phyloP scores from a whole-genome alignment of 1,284 basidiomycete genomes.

The Ceratobasidium sp. region DNA sequence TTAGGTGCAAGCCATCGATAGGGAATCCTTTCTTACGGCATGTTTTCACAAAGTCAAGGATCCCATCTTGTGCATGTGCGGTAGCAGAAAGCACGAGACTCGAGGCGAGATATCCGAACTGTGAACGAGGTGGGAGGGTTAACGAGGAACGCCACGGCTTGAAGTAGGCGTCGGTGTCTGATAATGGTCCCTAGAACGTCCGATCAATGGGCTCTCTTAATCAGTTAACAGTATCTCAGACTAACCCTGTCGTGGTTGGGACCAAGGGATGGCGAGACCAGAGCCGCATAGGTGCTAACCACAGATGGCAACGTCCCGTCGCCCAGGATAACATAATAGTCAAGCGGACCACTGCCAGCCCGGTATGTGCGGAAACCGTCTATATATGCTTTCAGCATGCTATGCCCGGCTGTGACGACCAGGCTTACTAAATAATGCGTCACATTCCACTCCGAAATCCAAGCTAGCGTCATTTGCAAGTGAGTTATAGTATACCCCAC shows the following conservation, averaged over 20 bases:
- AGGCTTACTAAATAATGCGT: constrained; percentile 27
- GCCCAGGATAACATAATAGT: constrained; percentile 37
- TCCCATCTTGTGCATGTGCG: constrained; percentile 21
- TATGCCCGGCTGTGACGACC: neutral
- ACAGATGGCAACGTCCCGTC: constrained; percentile 33
- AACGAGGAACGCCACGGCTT: constrained; percentile 23
- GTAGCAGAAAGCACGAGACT: constrained; percentile 25
- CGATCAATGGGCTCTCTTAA: no score
- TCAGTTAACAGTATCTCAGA: neutral
- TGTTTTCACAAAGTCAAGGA: constrained; percentile 23
- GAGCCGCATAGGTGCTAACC: constrained; percentile 29
- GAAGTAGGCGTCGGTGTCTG: neutral
- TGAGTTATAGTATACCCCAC: constrained; percentile 37
- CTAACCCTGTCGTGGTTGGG: neutral
- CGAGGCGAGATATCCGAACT: constrained; percentile 38
- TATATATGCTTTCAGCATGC: constrained; percentile 1
- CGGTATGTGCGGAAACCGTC: constrained; percentile 39
- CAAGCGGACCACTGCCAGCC: constrained; percentile 34
- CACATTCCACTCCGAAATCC: constrained; percentile 34
- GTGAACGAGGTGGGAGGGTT: constrained; percentile 31
- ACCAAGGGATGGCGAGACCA: constrained; percentile 15
- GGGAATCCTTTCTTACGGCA: constrained; percentile 36
- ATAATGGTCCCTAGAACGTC: no score
- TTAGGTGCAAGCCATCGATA: constrained; percentile 35
- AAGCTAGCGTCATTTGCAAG: constrained; percentile 37